These are phyloP conservation scores for Tolypocladium album DNA, from an alignment of 2,329 filamentous ascomycete genomes.

Conservation along the genomic window DNA sequence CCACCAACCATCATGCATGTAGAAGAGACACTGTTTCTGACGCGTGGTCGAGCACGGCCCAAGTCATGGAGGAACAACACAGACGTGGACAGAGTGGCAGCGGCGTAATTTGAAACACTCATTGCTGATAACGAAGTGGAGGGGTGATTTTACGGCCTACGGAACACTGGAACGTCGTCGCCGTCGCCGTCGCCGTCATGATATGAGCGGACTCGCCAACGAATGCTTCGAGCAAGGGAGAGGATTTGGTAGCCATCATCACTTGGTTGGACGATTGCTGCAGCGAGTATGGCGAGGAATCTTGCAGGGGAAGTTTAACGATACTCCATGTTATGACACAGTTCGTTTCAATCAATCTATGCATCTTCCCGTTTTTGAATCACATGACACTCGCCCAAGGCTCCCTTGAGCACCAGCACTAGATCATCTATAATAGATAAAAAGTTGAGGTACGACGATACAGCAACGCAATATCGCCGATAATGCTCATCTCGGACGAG, in stretches of 20 bases:
- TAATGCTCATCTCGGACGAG: constrained; percentile 30
- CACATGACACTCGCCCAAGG: constrained; percentile 29
- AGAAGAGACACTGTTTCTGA: constrained; percentile 13
- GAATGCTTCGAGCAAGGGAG: too few relatives aligned
- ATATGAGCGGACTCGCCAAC: neutral
- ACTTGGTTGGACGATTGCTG: neutral
- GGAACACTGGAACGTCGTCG: too few relatives aligned
- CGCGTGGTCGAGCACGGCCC: constrained; percentile 12
- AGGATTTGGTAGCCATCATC: too few relatives aligned
- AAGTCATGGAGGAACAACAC: constrained; percentile 15
- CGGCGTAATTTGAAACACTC: constrained; percentile 1
- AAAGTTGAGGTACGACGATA: constrained; percentile 32
- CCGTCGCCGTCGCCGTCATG: neutral
- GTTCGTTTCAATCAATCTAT: neutral
- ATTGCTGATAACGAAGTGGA: neutral
- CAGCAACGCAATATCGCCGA: constrained; percentile 32
- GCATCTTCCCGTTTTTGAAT: constrained; percentile 12
- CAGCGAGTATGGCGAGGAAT: too few relatives aligned
- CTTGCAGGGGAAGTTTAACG: neutral
- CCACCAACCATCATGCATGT: constrained; percentile 12
- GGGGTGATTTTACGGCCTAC: too few relatives aligned
- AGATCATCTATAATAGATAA: constrained; percentile 31
- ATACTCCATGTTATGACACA: neutral
- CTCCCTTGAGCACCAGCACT: constrained; percentile 29
- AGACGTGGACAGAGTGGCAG: constrained; percentile 15